A percentile compares a stretch with the other conserved stretches of the same genome.
phyloP scores from a whole-genome alignment of 352 stramenopile genomes.

The Globisporangium polare region DNA sequence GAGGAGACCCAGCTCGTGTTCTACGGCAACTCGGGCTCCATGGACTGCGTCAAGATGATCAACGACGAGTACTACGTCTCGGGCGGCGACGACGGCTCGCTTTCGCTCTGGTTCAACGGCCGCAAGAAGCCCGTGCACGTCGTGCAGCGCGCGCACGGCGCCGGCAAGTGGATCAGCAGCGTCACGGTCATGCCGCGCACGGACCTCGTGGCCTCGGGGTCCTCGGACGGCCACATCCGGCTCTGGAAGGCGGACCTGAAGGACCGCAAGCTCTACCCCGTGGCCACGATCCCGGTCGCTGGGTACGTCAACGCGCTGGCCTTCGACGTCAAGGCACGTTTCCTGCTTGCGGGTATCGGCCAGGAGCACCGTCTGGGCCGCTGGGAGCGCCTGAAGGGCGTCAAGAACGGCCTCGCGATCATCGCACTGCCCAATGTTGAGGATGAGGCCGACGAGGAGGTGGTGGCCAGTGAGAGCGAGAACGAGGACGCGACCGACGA shows the following conservation, averaged over 20 bases:
- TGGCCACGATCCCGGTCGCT: conserved; percentile 68
- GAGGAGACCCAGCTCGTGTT: conserved; percentile 95
- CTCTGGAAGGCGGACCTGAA: conserved; percentile 89
- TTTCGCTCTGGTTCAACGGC: conserved; percentile 91
- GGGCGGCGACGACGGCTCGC: conserved; percentile 85
- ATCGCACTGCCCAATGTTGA: conserved; percentile 76
- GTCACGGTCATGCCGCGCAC: conserved; percentile 86
- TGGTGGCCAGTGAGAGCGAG: conserved; percentile 17
- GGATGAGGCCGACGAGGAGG: conserved; percentile 22
- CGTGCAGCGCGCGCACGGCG: conserved; percentile 81
- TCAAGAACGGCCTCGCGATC: conserved; percentile 89
- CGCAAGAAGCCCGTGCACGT: conserved; percentile 92
- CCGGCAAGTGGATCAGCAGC: conserved; percentile 87
- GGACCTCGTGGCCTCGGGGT: conserved; percentile 90
- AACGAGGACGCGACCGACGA: conserved; percentile 26
- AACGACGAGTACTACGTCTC: conserved; percentile 93
- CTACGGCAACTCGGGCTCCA: conserved; percentile 84
- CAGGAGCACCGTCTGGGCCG: conserved; percentile 92
- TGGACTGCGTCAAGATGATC: conserved; percentile 92
- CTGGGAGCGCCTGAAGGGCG: conserved; percentile 86
- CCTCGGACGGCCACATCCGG: conserved; percentile 87
- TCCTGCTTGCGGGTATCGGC: conserved; percentile 87
- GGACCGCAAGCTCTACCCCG: conserved; percentile 52
- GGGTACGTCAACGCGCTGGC: conserved; percentile 71
- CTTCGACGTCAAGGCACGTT: conserved; percentile 80